These are phyloP conservation scores for Venturia carpophila DNA, from an alignment of 2,329 filamentous ascomycete species.

Conservation along the genomic window DNA sequence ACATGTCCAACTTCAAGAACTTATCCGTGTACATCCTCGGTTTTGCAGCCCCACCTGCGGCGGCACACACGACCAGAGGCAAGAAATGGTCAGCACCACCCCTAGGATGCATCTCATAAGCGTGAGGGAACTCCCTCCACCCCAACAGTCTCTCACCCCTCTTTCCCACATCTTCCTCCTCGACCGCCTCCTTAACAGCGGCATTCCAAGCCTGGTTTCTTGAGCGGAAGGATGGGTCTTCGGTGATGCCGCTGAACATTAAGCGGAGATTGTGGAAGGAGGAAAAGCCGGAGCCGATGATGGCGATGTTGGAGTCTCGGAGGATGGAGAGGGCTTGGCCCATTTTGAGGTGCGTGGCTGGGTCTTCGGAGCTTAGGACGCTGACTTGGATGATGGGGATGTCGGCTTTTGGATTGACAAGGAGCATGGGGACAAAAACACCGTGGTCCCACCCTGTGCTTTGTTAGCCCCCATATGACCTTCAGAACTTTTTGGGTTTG, in stretches of 20 bases:
- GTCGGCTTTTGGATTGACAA: slow-evolving; percentile 45
- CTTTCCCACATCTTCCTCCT: slow-evolving; percentile 29
- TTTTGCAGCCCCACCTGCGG: slow-evolving; percentile 39
- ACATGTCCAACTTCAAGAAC: slow-evolving; percentile 43
- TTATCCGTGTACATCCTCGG: slow-evolving; percentile 43
- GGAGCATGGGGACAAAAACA: slow-evolving; percentile 51
- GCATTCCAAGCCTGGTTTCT: slow-evolving; percentile 40
- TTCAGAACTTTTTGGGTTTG: neutral
- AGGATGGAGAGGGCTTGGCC: slow-evolving; percentile 46
- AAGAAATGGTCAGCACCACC: slow-evolving; percentile 51
- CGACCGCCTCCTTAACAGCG: slow-evolving; percentile 37
- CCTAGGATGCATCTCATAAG: slow-evolving; percentile 48
- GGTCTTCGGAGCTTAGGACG: slow-evolving; percentile 46
- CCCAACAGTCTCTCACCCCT: slow-evolving; percentile 36
- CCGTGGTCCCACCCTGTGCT: slow-evolving; percentile 50
- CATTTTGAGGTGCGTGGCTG: slow-evolving; percentile 43
- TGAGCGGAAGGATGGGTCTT: slow-evolving; percentile 27
- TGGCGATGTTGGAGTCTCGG: slow-evolving; percentile 47
- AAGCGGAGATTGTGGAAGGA: slow-evolving; percentile 48
- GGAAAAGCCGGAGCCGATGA: slow-evolving; percentile 54
- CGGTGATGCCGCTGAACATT: slow-evolving; percentile 34
- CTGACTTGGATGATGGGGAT: slow-evolving; percentile 52
- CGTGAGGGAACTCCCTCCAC: slow-evolving; percentile 44
- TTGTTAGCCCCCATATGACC: neutral
- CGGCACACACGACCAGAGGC: slow-evolving; percentile 51